Evolutionary conservation across 2,329 filamentous ascomycete species (phyloP).

Genomic region (Trichoderma asperellum): DNA sequence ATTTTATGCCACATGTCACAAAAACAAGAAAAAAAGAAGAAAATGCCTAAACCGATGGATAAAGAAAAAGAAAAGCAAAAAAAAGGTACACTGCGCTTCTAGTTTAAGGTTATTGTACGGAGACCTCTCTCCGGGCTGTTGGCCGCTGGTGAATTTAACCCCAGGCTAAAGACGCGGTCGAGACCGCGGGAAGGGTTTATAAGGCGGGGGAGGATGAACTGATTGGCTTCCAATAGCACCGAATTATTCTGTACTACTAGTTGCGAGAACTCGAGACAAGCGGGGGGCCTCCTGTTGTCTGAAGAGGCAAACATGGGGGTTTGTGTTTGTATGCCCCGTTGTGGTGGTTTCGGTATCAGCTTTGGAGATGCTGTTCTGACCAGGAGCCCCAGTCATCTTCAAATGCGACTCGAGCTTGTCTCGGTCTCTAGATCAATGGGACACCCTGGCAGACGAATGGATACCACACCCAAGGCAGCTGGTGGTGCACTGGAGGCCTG

Average conservation of each 20-base stretch:
- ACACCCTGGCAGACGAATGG: not conserved
- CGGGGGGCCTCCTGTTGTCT: not conserved
- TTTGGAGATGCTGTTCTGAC: not conserved
- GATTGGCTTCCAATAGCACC: not conserved
- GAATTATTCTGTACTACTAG: not conserved
- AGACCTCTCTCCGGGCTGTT: not conserved
- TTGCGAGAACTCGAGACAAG: not conserved
- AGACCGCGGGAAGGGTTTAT: not conserved
- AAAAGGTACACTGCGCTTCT: not conserved
- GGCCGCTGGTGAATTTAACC: not conserved
- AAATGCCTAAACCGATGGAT: not conserved
- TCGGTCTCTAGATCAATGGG: not conserved
- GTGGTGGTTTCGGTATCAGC: not conserved
- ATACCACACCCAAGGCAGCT: not conserved
- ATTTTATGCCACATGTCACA: not conserved
- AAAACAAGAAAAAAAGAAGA: no score
- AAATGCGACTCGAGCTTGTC: not conserved
- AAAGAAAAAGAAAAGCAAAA: not conserved
- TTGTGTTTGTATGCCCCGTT: not conserved
- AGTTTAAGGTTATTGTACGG: constrained; percentile 9
- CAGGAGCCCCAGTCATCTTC: not conserved
- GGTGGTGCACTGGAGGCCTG: not conserved
- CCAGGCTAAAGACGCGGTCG: not conserved
- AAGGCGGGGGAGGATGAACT: not conserved
- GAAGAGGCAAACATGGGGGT: not conserved